Evolutionary conservation across 2,329 filamentous ascomycete genomes (phyloP).

Genomic region (Sordariomycetes sp.): DNA sequence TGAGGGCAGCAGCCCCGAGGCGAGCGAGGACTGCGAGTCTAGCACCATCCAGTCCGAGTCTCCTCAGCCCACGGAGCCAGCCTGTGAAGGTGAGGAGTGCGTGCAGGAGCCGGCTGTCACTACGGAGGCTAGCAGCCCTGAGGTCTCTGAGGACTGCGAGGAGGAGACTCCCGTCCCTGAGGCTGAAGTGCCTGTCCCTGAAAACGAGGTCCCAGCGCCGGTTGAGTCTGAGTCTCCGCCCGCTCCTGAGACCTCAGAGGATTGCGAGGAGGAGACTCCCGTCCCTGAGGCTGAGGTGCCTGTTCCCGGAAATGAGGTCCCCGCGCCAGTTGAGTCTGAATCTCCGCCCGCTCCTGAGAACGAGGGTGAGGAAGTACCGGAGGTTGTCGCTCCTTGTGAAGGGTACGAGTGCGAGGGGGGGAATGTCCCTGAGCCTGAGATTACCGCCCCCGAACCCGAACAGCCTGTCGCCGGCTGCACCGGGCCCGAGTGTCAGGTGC

Average conservation of each 20-base stretch:
- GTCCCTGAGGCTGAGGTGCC: conserved; percentile 2
- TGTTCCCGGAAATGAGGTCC: neutral
- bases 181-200: neutral
- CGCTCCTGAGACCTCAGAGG: too few relatives aligned
- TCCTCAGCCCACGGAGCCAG: neutral
- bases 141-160: neutral
- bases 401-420: neutral
- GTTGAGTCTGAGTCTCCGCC: conserved; percentile 7
- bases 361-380: neutral
- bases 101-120: neutral
- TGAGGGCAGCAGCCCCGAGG: conserved; percentile 3
- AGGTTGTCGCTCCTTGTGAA: neutral
- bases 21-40: neutral
- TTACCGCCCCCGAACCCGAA: neutral
- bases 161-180: neutral
- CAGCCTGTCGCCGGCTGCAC: too few relatives aligned
- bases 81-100: neutral
- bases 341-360: conserved; percentile 14
- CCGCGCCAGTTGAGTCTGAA: neutral
- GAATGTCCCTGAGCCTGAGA: neutral
- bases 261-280: conserved; percentile 1
- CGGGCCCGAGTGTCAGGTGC: neutral
- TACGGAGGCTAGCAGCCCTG: neutral
- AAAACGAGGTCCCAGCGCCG: neutral
- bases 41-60: neutral